Evolutionary conservation across 2,329 filamentous ascomycete species (phyloP), one percentile per base, ranked within the genome.

Genomic region (Aspergillus pseudoviridinutans): DNA sequence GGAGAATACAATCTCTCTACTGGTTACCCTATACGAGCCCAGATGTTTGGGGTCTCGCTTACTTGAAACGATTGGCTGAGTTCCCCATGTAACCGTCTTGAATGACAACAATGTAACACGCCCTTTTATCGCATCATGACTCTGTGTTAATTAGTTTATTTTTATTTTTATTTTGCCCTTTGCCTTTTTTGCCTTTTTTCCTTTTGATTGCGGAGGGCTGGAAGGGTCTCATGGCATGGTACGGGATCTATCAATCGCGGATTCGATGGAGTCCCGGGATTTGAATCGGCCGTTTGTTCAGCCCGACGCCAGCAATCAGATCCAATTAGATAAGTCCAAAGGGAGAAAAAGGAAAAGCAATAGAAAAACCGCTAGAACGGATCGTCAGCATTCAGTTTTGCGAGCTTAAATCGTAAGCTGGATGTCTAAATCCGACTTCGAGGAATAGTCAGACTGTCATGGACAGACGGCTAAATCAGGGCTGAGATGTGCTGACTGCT

Each of bases 321-420:
- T 24, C 20, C 3, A 27, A 47, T 14, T 47, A 47, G 32, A 17
- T 17, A 17, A n/a, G 14, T 17, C 17, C 25, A 29, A 29, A 22
- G 35, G 9, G 38, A 38, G 51, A 38, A 17, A 46, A 32, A n/a
- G 29, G 47, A 14, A 38, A 25, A 20, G 14, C 12, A 24, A 32
- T 24, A 41, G 17, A 14, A 4, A 25, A 29, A n/a, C 49, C 51
- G 49, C 51, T 25, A 29, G 17, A 51, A 53, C 50, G 49, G 56
- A 58, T 51, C 54, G 58, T 60, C 58, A 60, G 58, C 56, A 60
- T 60, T 58, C 56, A 60, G 56, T 55, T 58, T 60, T 20, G 14
- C 24, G 27, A 47, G 44, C 44, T 47, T 47, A 47, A 47, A 24
- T 47, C 44, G 20, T 24, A 47, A 47, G 25, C 22, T 22, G 22